Evolutionary conservation across 352 stramenopile species (phyloP).

Genomic region (Globisporangium emineosum): DNA sequence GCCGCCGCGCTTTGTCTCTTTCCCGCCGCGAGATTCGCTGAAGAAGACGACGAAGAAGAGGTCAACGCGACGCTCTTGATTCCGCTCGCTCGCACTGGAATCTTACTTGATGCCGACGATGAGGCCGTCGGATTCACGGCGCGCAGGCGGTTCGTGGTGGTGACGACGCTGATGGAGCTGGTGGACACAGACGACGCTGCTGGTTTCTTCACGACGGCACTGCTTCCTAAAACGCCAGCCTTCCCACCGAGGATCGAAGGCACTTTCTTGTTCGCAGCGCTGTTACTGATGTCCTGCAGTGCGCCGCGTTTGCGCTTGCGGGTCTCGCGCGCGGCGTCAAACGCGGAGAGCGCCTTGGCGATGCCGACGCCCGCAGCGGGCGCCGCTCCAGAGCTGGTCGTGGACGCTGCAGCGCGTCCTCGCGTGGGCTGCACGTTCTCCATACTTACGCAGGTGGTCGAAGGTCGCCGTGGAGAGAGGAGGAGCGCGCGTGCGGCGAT

Average conservation of each 20-base stretch:
- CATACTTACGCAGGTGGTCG: constrained; percentile 6
- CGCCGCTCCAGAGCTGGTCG: background rate
- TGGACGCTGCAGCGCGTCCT: constrained; percentile 1
- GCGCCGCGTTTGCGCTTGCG: constrained; percentile 78
- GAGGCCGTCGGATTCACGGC: constrained; percentile 6
- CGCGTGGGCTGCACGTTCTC: constrained; percentile 17
- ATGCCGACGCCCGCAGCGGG: constrained; percentile 3
- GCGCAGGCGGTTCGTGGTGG: constrained; percentile 16
- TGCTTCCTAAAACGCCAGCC: background rate
- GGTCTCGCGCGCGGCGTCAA: constrained; percentile 24
- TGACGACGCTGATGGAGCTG: constrained; percentile 18
- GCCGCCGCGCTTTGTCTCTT: constrained; percentile 11
- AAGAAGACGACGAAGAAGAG: constrained; percentile 4
- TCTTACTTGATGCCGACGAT: constrained; percentile 8
- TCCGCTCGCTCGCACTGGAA: background rate
- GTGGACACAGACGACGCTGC: background rate
- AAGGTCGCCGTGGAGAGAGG: constrained; percentile 13
- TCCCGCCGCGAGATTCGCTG: background rate
- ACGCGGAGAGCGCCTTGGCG: constrained; percentile 15
- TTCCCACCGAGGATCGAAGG: constrained; percentile 23
- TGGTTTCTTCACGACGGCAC: constrained; percentile 22
- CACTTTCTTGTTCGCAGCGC: constrained; percentile 28
- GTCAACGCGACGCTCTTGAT: constrained; percentile 3
- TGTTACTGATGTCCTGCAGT: constrained; percentile 84
- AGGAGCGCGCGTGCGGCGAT: background rate